phyloP scores from a whole-genome alignment of 1,284 basidiomycete species.

The Boletus semigastroideus region DNA sequence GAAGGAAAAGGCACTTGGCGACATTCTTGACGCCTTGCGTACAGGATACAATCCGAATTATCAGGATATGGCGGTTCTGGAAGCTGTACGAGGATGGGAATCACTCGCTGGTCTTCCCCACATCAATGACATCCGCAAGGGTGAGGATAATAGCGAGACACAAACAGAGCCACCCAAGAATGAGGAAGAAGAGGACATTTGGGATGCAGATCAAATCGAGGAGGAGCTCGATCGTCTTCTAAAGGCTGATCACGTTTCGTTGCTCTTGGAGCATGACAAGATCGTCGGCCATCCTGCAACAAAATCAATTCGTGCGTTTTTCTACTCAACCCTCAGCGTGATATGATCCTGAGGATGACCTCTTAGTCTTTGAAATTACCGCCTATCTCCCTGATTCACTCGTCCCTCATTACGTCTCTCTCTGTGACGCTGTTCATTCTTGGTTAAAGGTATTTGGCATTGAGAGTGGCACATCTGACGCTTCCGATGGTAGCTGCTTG shows the following conservation, averaged over 20 bases:
- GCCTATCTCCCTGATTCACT: slow-evolving; percentile 87
- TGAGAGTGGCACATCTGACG: slow-evolving; percentile 37
- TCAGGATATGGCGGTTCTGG: slow-evolving; percentile 98
- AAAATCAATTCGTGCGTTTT: slow-evolving; percentile 53
- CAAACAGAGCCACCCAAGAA: slow-evolving; percentile 12
- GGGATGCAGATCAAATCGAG: slow-evolving; percentile 55
- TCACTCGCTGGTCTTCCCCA: slow-evolving; percentile 72
- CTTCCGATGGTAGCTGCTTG: slow-evolving; percentile 44
- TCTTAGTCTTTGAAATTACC: slow-evolving; percentile 75
- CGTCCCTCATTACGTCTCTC: slow-evolving; percentile 71
- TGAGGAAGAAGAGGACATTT: slow-evolving; percentile 44
- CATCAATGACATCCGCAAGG: slow-evolving; percentile 57
- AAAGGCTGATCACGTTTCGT: slow-evolving; percentile 67
- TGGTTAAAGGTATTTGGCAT: slow-evolving; percentile 72
- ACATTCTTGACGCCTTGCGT: slow-evolving; percentile 81
- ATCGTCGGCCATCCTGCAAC: slow-evolving; percentile 49
- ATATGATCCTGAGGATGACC: slow-evolving; percentile 1
- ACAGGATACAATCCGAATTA: slow-evolving; percentile 97
- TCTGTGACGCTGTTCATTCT: slow-evolving; percentile 64
- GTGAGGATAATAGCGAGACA: slow-evolving; percentile 35
- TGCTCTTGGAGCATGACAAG: slow-evolving; percentile 76
- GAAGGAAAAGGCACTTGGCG: slow-evolving; percentile 76
- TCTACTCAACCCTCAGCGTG: neutral
- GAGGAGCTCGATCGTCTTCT: slow-evolving; percentile 68
- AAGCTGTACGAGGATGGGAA: slow-evolving; percentile 94